Evolutionary conservation across 805 yeast genomes (phyloP), one percentile per base, ranked within the genome.

Genomic region (Lipomyces orientalis): DNA sequence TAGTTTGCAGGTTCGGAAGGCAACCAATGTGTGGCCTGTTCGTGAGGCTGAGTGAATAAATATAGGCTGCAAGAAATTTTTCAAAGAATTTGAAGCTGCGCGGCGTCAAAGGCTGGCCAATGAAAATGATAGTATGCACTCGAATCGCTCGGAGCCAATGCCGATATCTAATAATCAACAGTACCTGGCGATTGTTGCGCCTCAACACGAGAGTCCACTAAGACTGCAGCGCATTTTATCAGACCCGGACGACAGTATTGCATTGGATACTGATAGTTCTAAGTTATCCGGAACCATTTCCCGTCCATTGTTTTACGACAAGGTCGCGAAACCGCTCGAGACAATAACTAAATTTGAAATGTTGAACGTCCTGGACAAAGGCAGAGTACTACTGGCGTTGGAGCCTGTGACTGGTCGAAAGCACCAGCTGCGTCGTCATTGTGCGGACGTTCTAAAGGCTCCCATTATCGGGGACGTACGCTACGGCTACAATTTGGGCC

Each of bases 401-500:
- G 62, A 69, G 43, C 72, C 65, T 2, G 60, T 62, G 6, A 68
- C 69, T 8, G 72, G 72, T 4, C 62, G 69, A 9, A 67, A 67
- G 14, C 72, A 69, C 33, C 72, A 69, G 57, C 64, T 69, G 46
- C 61, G 72, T 16, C 25, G 49, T 35, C 72, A 69, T 35, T 69
- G 72, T 58, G 66, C 72, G 7, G 35, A 64, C 2, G 61, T 64
- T n/a, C 67, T 69, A 9, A 54, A 43, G 4, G 72, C 72, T 14
- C 71, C 72, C 9, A 25, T 69, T 1, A 63, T 67, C 9, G 71
- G 71, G 3, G 72, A 69, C 56, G 5, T 2, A 6, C 25, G 12
- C 49, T 68, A 69, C 60, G 65, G 66, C 6, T 58, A 54, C 35
- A 39, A 9, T 9, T 58, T 46, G 0, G 14, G 14, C 25, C n/a